Base-by-base conservation (phyloP, 2,329 filamentous ascomycete species). In the Ophiostoma himal-ulmi region DNA sequence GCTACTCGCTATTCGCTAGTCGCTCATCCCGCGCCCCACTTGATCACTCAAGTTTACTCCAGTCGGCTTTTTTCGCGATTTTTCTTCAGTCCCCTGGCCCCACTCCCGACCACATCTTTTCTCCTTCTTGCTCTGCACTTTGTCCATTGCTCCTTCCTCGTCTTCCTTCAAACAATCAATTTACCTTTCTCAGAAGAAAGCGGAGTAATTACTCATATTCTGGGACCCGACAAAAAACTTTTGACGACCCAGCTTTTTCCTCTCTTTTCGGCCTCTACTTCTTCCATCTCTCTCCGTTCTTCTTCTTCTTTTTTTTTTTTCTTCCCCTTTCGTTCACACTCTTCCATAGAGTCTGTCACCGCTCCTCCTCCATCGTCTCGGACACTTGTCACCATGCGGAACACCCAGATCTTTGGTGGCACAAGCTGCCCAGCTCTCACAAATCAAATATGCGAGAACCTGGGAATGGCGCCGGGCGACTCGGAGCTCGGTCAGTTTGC, bases 401-500 rank as follows among this genome's bases (percentile, higher is more conserved):
- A 88, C 78, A 90, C 88, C 70, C 82, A 89, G 76, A 88, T 90
- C 75, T 90, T 90, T 77, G 84, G 87, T 76, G 88, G 88, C 81
- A 87, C 86, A 73, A 90, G 88, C 69, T 89, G 88, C 82, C 88
- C 88, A 73, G 83, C 81, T 72, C 85, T 90, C 77, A 88, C 88
- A 22, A 82, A 80, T 71, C 86, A 89, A 76, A 89, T 90, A 83
- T 90, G 88, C 79, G 85, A 86, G 79, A 89, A 89, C 76, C 80
- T 90, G 79, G 87, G 88, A 76, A 89, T 89, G 87, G 80, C 82
- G 73, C 83, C 87, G 75, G 88, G 87, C 73, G 82, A 85, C 73
- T 86, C 88, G 75, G 88, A 90, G 81, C 83, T 90, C 75, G 86
- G 87, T 72, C 88, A 90, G 79, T 90, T 90, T 81, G 88, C 88